Conservation (phyloP, 768 basidiomycete species). For the Suillus lakei region DNA sequence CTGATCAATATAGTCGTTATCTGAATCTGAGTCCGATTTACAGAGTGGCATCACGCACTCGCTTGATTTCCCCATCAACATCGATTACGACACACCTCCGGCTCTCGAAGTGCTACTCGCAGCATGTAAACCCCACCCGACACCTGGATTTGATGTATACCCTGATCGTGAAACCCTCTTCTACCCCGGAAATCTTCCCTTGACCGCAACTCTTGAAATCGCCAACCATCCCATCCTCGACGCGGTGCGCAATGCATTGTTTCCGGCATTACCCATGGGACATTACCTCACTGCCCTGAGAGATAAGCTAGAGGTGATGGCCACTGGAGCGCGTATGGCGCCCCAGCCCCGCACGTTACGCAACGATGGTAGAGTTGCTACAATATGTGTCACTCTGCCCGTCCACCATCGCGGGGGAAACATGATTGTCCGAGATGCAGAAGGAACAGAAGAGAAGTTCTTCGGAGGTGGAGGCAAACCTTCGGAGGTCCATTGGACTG, state of each 20-base stretch:
- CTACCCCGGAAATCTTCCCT: slow-evolving; percentile 73
- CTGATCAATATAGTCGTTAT: not conserved
- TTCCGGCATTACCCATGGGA: slow-evolving; percentile 69
- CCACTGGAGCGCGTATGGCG: slow-evolving; percentile 60
- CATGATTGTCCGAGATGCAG: slow-evolving; percentile 58
- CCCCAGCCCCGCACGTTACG: slow-evolving; percentile 56
- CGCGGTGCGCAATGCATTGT: slow-evolving; percentile 71
- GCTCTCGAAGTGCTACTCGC: slow-evolving; percentile 80
- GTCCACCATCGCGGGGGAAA: slow-evolving; percentile 75
- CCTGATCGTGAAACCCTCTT: slow-evolving; percentile 68
- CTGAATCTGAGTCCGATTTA: slow-evolving; percentile 14
- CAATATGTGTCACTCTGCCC: slow-evolving; percentile 74
- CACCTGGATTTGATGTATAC: slow-evolving; percentile 54
- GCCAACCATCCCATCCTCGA: slow-evolving; percentile 84
- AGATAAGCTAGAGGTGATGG: slow-evolving; percentile 73
- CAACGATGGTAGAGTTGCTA: slow-evolving; percentile 73
- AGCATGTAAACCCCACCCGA: slow-evolving; percentile 70
- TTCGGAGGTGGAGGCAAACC: slow-evolving; percentile 62
- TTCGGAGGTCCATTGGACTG: slow-evolving; percentile 79
- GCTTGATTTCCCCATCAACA: slow-evolving; percentile 81
- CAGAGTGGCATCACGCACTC: slow-evolving; percentile 82
- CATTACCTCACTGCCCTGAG: slow-evolving; percentile 71
- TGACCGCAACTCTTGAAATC: slow-evolving; percentile 79
- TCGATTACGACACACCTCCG: slow-evolving; percentile 74
- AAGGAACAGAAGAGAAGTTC: slow-evolving; percentile 65